Evolutionary conservation across 345 rosid species (phyloP).

Genomic region (Populus euphratica): DNA sequence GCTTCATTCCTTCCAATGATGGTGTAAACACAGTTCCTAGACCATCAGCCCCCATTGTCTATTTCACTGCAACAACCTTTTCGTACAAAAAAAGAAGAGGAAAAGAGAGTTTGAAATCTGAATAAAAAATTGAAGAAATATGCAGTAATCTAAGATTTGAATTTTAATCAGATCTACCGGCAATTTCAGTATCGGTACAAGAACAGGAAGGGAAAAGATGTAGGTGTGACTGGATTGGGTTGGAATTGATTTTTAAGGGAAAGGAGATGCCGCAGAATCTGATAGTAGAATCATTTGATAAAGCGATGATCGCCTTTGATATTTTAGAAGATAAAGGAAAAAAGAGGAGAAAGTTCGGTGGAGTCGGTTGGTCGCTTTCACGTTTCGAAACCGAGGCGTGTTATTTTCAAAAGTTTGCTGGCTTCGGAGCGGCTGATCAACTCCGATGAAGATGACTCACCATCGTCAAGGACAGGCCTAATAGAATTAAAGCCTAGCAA

Average conservation of each 20-base stretch:
- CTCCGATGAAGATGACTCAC: no score
- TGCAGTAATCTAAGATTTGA: no score
- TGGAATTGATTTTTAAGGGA: not conserved
- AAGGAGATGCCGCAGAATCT: not conserved
- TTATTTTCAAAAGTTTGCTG: not conserved
- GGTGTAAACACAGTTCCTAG: constrained; percentile 63
- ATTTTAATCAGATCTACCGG: not conserved
- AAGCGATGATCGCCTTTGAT: not conserved
- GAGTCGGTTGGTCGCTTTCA: constrained; percentile 6
- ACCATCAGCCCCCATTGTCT: constrained; percentile 53
- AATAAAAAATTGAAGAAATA: not conserved
- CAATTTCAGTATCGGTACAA: not conserved
- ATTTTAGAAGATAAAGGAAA: not conserved
- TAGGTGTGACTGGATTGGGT: not conserved
- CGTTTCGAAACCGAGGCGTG: not conserved
- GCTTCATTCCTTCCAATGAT: constrained; percentile 84
- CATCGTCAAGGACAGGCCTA: not conserved
- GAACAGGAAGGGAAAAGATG: not conserved
- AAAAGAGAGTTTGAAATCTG: not conserved
- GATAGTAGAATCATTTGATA: not conserved
- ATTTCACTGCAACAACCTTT: constrained; percentile 5
- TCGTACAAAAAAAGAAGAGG: not conserved
- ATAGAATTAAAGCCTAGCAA: not conserved
- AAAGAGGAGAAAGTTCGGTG: not conserved
- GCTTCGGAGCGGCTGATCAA: not conserved